Evolutionary conservation across 2,329 filamentous ascomycete species (phyloP).

Genomic region (Fusarium stilboides): DNA sequence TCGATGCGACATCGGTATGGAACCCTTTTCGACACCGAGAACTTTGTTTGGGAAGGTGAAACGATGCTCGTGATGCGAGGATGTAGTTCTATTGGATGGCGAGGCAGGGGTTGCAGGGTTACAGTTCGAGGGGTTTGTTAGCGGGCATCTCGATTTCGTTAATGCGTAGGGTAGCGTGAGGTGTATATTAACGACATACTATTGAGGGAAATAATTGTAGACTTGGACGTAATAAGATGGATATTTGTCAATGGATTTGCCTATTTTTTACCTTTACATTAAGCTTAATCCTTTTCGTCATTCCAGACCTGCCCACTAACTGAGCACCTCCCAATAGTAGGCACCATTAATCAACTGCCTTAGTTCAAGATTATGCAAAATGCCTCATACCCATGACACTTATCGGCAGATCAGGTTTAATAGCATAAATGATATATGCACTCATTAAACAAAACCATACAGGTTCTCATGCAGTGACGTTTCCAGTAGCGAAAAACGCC

Average conservation of each 20-base stretch:
- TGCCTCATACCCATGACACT: background rate
- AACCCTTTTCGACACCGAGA: conserved; percentile 27
- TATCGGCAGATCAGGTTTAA: background rate
- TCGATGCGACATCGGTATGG: background rate
- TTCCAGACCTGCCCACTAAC: too few relatives aligned
- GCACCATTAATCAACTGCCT: too few relatives aligned
- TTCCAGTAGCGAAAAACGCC: background rate
- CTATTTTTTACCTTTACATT: too few relatives aligned
- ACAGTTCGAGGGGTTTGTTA: conserved; percentile 5
- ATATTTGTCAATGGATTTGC: too few relatives aligned
- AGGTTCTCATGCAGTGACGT: background rate
- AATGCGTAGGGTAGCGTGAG: conserved; percentile 5
- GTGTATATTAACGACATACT: background rate
- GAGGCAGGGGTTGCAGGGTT: conserved; percentile 12
- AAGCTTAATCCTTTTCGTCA: too few relatives aligned
- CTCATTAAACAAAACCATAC: background rate
- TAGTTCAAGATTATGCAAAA: background rate
- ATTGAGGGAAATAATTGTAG: background rate
- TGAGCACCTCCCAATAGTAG: too few relatives aligned
- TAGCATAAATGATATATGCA: background rate
- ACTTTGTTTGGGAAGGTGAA: conserved; percentile 17
- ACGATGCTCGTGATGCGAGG: conserved; percentile 33
- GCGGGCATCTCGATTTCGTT: conserved; percentile 26
- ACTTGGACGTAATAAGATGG: background rate
- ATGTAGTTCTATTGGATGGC: conserved; percentile 40